phyloP scores from a whole-genome alignment of 257 asterid species.

The Fraxinus cuspidata region DNA sequence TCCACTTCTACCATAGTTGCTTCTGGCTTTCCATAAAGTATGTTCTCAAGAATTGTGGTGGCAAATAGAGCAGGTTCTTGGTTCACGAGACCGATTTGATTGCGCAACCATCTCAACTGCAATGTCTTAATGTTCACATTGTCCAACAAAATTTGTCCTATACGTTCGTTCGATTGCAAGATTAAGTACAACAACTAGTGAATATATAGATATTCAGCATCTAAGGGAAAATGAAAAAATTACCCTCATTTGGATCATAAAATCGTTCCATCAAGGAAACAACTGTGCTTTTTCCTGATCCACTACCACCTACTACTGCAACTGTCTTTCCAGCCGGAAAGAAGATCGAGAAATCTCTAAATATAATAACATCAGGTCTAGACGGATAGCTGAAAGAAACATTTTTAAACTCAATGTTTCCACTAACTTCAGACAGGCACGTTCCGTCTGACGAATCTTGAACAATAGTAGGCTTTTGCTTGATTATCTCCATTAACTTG shows the following conservation, averaged over 20 bases:
- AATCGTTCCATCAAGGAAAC: slow-evolving; percentile 90
- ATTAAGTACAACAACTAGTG: not conserved
- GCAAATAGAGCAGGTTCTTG: slow-evolving; percentile 99
- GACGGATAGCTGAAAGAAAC: slow-evolving; percentile 96
- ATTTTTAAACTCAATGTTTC: slow-evolving; percentile 86
- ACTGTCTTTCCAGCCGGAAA: slow-evolving; percentile 98
- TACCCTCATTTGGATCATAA: slow-evolving; percentile 95
- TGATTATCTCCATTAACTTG: slow-evolving; percentile 87
- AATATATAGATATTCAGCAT: not conserved
- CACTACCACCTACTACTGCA: slow-evolving; percentile 99
- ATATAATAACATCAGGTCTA: slow-evolving; percentile 90
- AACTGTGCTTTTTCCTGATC: slow-evolving; percentile 97
- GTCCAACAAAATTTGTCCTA: slow-evolving; percentile 90
- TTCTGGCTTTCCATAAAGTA: slow-evolving; percentile 87
- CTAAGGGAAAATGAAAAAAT: slow-evolving; percentile 5
- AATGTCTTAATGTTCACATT: slow-evolving; percentile 78
- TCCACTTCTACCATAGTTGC: slow-evolving; percentile 94
- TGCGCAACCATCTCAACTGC: slow-evolving; percentile 85
- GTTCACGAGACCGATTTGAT: slow-evolving; percentile 94
- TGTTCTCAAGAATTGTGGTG: slow-evolving; percentile 91
- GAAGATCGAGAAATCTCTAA: slow-evolving; percentile 85
- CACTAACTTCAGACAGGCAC: slow-evolving; percentile 59
- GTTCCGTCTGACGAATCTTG: slow-evolving; percentile 56
- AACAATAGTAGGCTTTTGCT: slow-evolving; percentile 76
- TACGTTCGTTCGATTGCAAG: slow-evolving; percentile 25